A percentile compares a stretch with the other conserved stretches of the same genome.
Conservation (phyloP, 805 yeast genomes). For the Suhomyces prunicola region DNA sequence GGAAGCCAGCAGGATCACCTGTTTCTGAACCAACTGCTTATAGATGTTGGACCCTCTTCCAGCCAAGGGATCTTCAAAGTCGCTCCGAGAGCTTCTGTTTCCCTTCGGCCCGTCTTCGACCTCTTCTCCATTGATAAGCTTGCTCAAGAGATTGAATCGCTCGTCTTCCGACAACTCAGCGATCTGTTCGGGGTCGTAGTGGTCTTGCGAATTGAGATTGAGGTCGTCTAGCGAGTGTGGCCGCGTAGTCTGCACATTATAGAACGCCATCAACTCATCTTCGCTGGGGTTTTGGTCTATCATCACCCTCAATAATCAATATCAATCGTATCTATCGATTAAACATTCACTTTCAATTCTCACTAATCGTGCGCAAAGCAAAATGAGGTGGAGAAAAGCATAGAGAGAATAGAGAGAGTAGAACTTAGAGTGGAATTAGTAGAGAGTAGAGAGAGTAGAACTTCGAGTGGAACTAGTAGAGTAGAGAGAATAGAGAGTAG, state of each 20-base stretch:
- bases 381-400: too few relatives aligned
- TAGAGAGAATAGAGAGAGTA: too few relatives aligned
- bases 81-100: conserved; percentile 5
- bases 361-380: too few relatives aligned
- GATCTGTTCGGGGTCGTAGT: conserved; percentile 17
- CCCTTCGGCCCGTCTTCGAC: background rate
- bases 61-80: conserved; percentile 33
- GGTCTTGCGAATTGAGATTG: conserved; percentile 11
- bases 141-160: conserved; percentile 29
- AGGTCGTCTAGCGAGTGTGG: conserved; percentile 19
- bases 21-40: conserved; percentile 19
- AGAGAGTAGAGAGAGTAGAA: too few relatives aligned
- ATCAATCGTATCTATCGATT: too few relatives aligned
- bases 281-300: conserved; percentile 32
- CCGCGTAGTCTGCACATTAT: conserved; percentile 23
- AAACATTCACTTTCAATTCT: too few relatives aligned
- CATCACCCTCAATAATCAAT: conserved; percentile 14
- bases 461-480: too few relatives aligned
- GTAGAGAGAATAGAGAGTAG: too few relatives aligned
- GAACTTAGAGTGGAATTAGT: too few relatives aligned
- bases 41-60: conserved; percentile 30
- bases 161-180: conserved; percentile 22
- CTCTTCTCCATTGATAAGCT: conserved; percentile 17
- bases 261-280: conserved; percentile 26
- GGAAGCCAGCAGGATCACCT: conserved; percentile 21